phyloP scores from a whole-genome alignment of 2,329 filamentous ascomycete species.

The Curvularia verruculosa region DNA sequence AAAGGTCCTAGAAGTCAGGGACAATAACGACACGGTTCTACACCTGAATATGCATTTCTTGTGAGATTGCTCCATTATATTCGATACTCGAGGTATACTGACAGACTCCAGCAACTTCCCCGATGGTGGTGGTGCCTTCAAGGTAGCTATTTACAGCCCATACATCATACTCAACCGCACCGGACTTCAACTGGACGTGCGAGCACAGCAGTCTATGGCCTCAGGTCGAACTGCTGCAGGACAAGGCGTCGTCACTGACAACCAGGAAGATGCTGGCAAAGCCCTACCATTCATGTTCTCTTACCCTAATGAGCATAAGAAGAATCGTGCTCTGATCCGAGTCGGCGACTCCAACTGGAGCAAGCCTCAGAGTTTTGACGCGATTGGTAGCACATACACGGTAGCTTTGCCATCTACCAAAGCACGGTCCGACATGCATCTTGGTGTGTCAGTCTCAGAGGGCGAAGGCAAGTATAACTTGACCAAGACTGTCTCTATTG shows the following conservation, averaged over 20 bases:
- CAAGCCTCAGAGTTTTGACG: conserved; percentile 96
- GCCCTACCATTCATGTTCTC: conserved; percentile 96
- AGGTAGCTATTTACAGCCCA: conserved; percentile 91
- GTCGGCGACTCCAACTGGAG: conserved; percentile 94
- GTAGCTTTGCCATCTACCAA: conserved; percentile 78
- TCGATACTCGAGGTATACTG: conserved; percentile 10
- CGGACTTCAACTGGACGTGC: conserved; percentile 83
- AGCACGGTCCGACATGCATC: conserved; percentile 80
- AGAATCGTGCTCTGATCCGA: conserved; percentile 86
- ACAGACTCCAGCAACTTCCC: conserved; percentile 67
- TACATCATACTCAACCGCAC: conserved; percentile 97
- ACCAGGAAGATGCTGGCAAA: conserved; percentile 67
- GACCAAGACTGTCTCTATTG: conserved; percentile 91
- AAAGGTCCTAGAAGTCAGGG: conserved; percentile 77
- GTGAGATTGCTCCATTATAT: conserved; percentile 48
- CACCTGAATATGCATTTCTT: conserved; percentile 90
- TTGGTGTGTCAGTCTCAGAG: conserved; percentile 85
- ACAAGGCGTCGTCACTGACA: conserved; percentile 68
- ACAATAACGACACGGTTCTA: conserved; percentile 78
- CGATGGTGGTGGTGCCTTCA: conserved; percentile 93
- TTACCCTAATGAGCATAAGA: conserved; percentile 83
- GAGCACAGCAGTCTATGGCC: conserved; percentile 87
- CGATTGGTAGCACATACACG: conserved; percentile 90
- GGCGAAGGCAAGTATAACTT: conserved; percentile 98
- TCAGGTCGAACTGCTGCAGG: conserved; percentile 83